Evolutionary conservation across 305 asterid genomes (phyloP).

Genomic region (Fraxinus latifolia): DNA sequence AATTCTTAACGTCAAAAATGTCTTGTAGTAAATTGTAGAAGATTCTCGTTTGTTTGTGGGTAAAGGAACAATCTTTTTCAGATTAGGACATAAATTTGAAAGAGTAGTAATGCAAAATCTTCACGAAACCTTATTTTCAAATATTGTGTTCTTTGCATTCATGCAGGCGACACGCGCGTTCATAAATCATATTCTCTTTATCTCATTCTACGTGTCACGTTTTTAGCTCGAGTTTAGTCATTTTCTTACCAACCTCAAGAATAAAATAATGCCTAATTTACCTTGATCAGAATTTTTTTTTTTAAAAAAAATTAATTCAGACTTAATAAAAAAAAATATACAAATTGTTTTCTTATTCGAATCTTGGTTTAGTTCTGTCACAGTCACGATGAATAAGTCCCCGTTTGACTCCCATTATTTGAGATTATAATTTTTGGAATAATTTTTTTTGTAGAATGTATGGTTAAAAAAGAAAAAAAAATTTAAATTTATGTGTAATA

Average conservation of each 20-base stretch:
- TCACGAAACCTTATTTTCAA: slow-evolving; percentile 24
- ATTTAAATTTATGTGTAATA: too few relatives aligned
- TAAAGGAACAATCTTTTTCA: not conserved
- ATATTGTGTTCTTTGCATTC: slow-evolving; percentile 5
- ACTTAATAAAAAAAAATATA: not conserved
- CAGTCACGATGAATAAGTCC: not conserved
- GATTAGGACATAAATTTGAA: slow-evolving; percentile 10
- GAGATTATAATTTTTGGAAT: too few relatives aligned
- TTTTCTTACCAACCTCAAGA: slow-evolving; percentile 26
- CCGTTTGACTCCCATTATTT: too few relatives aligned
- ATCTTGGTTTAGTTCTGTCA: not conserved
- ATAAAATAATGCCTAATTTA: not conserved
- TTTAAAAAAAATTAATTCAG: not conserved
- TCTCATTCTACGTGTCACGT: slow-evolving; percentile 24
- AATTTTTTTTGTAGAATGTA: too few relatives aligned
- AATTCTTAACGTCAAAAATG: not conserved
- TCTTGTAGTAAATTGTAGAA: not conserved
- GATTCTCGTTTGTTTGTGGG: not conserved
- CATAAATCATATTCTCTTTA: not conserved
- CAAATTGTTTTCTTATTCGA: not conserved
- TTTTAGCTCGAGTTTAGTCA: slow-evolving; percentile 19
- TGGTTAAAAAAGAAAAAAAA: too few relatives aligned
- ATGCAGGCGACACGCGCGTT: not conserved
- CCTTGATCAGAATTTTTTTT: not conserved
- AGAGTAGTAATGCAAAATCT: not conserved